Conservation (phyloP, 805 yeast species). For the Pichia rugopelliculosa region DNA sequence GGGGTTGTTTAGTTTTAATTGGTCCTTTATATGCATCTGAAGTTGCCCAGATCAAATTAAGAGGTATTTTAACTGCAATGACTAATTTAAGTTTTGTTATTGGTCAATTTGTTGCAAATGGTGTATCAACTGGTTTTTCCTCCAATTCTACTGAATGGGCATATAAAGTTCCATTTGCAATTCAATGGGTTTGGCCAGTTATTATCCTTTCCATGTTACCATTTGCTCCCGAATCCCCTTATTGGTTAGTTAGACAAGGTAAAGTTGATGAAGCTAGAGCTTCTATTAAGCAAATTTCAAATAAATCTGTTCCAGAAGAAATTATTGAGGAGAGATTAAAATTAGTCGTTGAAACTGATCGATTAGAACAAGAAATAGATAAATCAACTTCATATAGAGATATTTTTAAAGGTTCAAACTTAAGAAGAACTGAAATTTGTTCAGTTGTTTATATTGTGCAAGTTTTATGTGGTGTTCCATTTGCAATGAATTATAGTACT, state of each 20-base stretch:
- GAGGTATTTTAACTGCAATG: conserved; percentile 42
- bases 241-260: conserved; percentile 43
- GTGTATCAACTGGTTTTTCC: conserved; percentile 33
- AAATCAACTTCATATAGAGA: conserved; percentile 24
- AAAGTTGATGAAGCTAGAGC: conserved; percentile 36
- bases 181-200: conserved; percentile 57
- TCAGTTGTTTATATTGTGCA: conserved; percentile 38
- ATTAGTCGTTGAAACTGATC: conserved; percentile 10
- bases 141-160: conserved; percentile 11
- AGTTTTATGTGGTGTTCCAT: conserved; percentile 56
- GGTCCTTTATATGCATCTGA: conserved; percentile 53
- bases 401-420: conserved; percentile 40
- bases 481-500: conserved; percentile 57
- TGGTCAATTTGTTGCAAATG: conserved; percentile 51
- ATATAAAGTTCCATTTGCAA: conserved; percentile 43
- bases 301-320: background rate
- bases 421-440: conserved; percentile 44
- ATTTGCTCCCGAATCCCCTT: conserved; percentile 53
- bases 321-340: conserved; percentile 7
- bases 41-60: conserved; percentile 43
- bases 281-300: conserved; percentile 30
- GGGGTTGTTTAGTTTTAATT: conserved; percentile 49
- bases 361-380: conserved; percentile 11
- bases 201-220: conserved; percentile 28
- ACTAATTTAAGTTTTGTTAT: conserved; percentile 46